These are phyloP conservation scores for Tilletia walkeri DNA, from an alignment of 1,284 basidiomycete genomes.

Conservation along the genomic window DNA sequence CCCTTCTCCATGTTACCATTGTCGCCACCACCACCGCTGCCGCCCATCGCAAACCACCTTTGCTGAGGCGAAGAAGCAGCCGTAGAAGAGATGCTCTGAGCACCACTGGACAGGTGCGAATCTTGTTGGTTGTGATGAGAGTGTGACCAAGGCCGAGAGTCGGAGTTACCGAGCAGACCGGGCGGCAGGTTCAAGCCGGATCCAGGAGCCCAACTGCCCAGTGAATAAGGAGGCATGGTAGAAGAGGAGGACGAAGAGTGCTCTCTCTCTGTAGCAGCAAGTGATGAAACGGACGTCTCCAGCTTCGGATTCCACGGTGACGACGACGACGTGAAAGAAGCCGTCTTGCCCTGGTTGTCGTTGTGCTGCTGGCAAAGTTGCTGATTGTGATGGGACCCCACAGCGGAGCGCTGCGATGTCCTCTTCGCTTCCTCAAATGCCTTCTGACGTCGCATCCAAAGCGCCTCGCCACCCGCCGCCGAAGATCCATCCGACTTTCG, in stretches of 20 bases:
- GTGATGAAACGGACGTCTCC: too few species aligned
- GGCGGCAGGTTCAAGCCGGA: not conserved
- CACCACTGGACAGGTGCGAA: not conserved
- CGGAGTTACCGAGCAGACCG: not conserved
- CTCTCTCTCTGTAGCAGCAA: too few species aligned
- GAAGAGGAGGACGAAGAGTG: not conserved
- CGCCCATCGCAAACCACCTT: not conserved
- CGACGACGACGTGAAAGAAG: not conserved
- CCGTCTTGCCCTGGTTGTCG: not conserved
- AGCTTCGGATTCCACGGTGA: not conserved
- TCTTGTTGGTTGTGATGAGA: not conserved
- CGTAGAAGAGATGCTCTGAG: not conserved
- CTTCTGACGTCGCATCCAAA: too few species aligned
- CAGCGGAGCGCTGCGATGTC: too few species aligned
- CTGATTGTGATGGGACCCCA: too few species aligned
- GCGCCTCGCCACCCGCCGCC: too few species aligned
- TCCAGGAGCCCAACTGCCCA: not conserved
- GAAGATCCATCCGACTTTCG: too few species aligned
- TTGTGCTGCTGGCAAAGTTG: too few species aligned
- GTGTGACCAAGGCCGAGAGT: not conserved
- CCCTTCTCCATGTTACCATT: not conserved
- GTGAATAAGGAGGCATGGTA: too few species aligned
- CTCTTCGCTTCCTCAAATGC: too few species aligned
- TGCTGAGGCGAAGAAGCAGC: constrained; percentile 3
- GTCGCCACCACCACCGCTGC: not conserved